Evolutionary conservation across 78 protist genomes (phyloP).

Genomic region (Dictyostelium firmibasis): DNA sequence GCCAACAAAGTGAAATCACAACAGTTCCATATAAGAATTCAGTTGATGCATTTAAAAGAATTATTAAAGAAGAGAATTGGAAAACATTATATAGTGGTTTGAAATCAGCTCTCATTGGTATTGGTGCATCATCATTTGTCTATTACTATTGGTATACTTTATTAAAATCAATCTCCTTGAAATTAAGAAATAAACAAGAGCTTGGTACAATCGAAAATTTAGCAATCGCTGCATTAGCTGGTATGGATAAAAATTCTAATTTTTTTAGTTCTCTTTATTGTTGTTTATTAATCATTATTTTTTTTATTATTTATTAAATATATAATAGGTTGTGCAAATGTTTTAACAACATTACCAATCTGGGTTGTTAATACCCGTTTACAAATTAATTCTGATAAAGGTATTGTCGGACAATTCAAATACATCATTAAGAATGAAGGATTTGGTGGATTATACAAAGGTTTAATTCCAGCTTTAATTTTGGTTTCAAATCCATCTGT

Average conservation of each 20-base stretch:
- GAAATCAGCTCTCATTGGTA: slow-evolving; percentile 49
- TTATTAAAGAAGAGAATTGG: slow-evolving; percentile 56
- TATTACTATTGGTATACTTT: slow-evolving; percentile 79
- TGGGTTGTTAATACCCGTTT: slow-evolving; percentile 77
- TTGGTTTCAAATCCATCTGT: slow-evolving; percentile 76
- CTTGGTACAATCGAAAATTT: slow-evolving; percentile 57
- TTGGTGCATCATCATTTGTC: slow-evolving; percentile 63
- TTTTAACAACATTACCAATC: slow-evolving; percentile 70
- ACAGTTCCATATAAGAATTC: slow-evolving; percentile 55
- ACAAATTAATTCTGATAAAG: slow-evolving; percentile 52
- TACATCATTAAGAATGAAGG: slow-evolving; percentile 71
- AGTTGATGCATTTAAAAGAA: slow-evolving; percentile 72
- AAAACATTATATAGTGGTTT: slow-evolving; percentile 73
- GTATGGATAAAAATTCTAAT: slow-evolving; percentile 2
- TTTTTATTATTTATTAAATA: too few species aligned
- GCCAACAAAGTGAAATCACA: slow-evolving; percentile 45
- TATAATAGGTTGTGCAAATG: slow-evolving; percentile 46
- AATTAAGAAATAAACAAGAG: slow-evolving; percentile 2
- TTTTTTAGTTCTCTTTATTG: background rate
- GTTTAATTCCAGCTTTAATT: slow-evolving; percentile 74
- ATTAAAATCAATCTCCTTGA: slow-evolving; percentile 20
- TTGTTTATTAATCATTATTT: background rate
- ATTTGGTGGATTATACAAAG: slow-evolving; percentile 73
- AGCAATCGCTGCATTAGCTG: slow-evolving; percentile 53
- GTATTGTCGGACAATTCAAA: slow-evolving; percentile 66